phyloP scores from a whole-genome alignment of 345 rosid species.

The Eucalyptus paniculata region DNA sequence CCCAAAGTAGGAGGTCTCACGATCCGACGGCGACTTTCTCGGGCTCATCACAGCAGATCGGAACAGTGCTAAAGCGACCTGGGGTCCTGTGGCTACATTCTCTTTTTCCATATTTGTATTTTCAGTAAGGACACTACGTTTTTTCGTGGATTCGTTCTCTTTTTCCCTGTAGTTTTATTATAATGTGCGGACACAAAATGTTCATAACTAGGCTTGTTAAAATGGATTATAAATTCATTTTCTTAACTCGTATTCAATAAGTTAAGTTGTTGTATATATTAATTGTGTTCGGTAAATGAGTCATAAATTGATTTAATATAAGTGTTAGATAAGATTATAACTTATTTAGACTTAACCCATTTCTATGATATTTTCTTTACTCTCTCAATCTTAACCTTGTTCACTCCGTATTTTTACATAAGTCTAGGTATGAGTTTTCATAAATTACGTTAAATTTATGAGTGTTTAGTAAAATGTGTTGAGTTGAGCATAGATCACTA shows the following conservation, averaged over 20 bases:
- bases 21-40: neutral
- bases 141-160: neutral
- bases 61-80: neutral
- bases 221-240: too few relatives aligned
- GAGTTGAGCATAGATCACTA: too few relatives aligned
- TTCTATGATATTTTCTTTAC: too few relatives aligned
- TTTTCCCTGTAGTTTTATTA: neutral
- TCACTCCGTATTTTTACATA: fast-evolving
- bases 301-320: fast-evolving
- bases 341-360: fast-evolving
- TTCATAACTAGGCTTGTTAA: fast-evolving
- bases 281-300: fast-evolving
- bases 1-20: neutral
- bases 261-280: too few relatives aligned
- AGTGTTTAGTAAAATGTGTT: too few relatives aligned
- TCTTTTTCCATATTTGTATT: neutral
- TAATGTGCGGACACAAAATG: neutral
- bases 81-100: neutral
- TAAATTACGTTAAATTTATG: too few relatives aligned
- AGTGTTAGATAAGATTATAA: fast-evolving
- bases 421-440: too few relatives aligned
- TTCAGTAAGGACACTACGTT: neutral
- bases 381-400: fast-evolving
- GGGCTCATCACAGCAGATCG: neutral
- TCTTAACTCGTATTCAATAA: too few relatives aligned